These are phyloP conservation scores for Kwoniella newhampshirensis DNA, from an alignment of 768 basidiomycete genomes.

Conservation along the genomic window DNA sequence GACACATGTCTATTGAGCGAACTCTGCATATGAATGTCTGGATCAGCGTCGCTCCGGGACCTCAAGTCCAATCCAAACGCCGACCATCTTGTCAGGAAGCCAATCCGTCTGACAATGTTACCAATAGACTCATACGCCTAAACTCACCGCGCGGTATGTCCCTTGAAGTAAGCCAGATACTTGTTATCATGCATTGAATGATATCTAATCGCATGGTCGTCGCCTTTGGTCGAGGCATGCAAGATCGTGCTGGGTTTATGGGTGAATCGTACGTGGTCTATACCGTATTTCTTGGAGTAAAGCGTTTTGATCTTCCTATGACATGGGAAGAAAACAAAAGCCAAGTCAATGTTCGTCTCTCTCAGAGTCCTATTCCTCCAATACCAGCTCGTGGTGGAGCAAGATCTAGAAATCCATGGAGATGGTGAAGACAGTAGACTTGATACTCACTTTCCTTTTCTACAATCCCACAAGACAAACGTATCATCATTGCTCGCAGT, in stretches of 20 bases:
- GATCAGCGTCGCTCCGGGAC: no score
- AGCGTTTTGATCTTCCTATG: slow-evolving; percentile 68
- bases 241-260: slow-evolving; percentile 82
- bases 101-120: no score
- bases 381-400: not conserved
- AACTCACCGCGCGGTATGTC: slow-evolving; percentile 70
- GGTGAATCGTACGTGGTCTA: slow-evolving; percentile 90
- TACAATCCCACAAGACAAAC: slow-evolving; percentile 82
- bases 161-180: slow-evolving; percentile 92
- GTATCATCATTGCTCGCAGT: slow-evolving; percentile 91
- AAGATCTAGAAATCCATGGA: not conserved
- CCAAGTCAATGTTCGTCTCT: no score
- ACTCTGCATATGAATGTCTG: slow-evolving; percentile 58
- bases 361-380: not conserved
- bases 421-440: slow-evolving; percentile 5
- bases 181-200: slow-evolving; percentile 95
- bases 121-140: no score
- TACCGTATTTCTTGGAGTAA: slow-evolving; percentile 94
- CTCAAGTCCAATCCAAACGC: no score
- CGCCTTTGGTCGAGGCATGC: slow-evolving; percentile 90
- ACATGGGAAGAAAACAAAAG: no score
- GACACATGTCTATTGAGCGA: slow-evolving; percentile 84
- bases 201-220: slow-evolving; percentile 84
- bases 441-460: slow-evolving; percentile 84
- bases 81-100: no score